These are phyloP conservation scores for Melaleuca quinquenervia DNA, from an alignment of 345 rosid genomes.

Conservation along the genomic window DNA sequence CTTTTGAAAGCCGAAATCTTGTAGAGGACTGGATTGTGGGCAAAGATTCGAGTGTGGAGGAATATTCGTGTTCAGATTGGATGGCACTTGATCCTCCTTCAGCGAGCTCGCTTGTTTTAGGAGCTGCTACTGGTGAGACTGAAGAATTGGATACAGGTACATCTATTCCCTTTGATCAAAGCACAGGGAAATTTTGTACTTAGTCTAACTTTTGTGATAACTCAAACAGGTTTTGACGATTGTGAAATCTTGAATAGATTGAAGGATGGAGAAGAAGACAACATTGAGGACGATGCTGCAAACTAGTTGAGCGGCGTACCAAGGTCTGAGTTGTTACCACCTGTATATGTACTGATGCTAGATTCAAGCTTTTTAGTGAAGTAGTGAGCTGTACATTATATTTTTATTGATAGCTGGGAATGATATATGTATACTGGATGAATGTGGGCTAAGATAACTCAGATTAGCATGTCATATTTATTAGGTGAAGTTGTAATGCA, in stretches of 20 bases:
- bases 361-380: neutral
- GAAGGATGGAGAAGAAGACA: conserved; percentile 37
- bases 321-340: neutral
- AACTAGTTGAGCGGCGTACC: neutral
- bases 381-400: neutral
- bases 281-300: conserved; percentile 6
- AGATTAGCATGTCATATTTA: neutral
- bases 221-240: conserved; percentile 66
- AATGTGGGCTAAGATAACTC: neutral
- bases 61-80: conserved; percentile 55
- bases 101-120: conserved; percentile 23
- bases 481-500: neutral
- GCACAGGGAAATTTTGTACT: neutral
- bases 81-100: conserved; percentile 41
- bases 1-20: conserved; percentile 25
- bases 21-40: conserved; percentile 75
- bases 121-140: conserved; percentile 34
- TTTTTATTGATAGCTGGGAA: neutral
- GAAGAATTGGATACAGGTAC: conserved; percentile 61
- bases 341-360: neutral
- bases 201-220: neutral
- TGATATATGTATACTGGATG: neutral
- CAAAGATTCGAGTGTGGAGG: conserved; percentile 40
- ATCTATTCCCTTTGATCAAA: neutral
- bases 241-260: conserved; percentile 48